A percentile compares a stretch with the other conserved stretches of the same genome.
Conservation (phyloP, 805 yeast genomes). For the Huiozyma naganishii region DNA sequence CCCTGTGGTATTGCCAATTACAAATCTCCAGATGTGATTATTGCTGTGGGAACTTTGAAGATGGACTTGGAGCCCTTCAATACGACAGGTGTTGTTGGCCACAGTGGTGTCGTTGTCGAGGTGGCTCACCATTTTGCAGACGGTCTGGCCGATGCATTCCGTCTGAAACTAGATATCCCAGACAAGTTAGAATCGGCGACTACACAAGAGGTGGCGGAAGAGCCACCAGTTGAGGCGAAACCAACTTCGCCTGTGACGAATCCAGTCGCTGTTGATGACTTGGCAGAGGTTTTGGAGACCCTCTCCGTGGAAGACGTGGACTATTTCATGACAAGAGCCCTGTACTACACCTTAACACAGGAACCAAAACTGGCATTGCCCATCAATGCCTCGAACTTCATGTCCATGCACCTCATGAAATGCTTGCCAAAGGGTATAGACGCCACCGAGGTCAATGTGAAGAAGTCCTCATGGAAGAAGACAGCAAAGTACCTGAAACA, state of each 20-base stretch:
- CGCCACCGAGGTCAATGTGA: slow-evolving; percentile 43
- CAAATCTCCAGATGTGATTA: slow-evolving; percentile 47
- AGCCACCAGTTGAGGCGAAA: slow-evolving; percentile 2
- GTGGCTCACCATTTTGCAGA: slow-evolving; percentile 63
- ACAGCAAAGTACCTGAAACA: slow-evolving; percentile 75
- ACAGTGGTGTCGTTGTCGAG: slow-evolving; percentile 69
- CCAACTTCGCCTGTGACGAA: slow-evolving; percentile 3
- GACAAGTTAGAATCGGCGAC: slow-evolving; percentile 7
- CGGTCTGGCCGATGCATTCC: slow-evolving; percentile 42
- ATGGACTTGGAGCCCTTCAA: slow-evolving; percentile 35
- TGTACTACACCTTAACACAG: slow-evolving; percentile 55
- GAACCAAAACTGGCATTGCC: slow-evolving; percentile 49
- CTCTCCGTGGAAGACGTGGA: slow-evolving; percentile 61
- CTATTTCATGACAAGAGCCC: slow-evolving; percentile 58
- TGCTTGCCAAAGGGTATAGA: slow-evolving; percentile 62
- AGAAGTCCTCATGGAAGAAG: slow-evolving; percentile 84
- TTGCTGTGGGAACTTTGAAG: slow-evolving; percentile 61
- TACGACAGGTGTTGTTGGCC: slow-evolving; percentile 38
- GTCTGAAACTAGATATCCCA: slow-evolving; percentile 37
- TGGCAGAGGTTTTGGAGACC: slow-evolving; percentile 30
- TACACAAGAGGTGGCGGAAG: slow-evolving; percentile 3
- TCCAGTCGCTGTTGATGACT: slow-evolving; percentile 2
- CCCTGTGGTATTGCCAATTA: slow-evolving; percentile 64
- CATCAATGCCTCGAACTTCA: slow-evolving; percentile 59
- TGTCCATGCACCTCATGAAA: slow-evolving; percentile 55